A percentile compares a stretch with the other conserved stretches of the same genome.
These are phyloP conservation scores for Millerozyma miso DNA, from an alignment of 805 yeast species.

Conservation along the genomic window DNA sequence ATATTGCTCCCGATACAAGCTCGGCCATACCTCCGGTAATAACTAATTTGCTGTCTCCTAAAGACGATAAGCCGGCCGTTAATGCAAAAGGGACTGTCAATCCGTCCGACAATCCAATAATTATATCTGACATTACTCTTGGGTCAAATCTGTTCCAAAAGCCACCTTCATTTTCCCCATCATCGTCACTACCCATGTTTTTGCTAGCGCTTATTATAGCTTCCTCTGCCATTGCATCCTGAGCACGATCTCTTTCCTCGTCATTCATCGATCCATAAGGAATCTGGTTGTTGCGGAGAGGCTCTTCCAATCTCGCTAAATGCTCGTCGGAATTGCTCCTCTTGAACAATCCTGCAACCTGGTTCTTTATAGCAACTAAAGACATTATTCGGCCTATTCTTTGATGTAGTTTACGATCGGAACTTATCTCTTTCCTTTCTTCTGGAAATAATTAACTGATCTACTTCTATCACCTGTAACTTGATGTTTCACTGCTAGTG, in stretches of 20 bases:
- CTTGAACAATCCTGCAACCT: slow-evolving; percentile 22
- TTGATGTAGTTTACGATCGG: too few relatives aligned
- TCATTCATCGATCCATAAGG: slow-evolving; percentile 35
- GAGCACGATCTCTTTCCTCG: slow-evolving; percentile 28
- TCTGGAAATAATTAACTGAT: too few relatives aligned
- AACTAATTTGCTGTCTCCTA: slow-evolving; percentile 86
- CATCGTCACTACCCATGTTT: slow-evolving; percentile 17
- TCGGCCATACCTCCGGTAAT: slow-evolving; percentile 98
- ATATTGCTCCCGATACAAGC: slow-evolving; percentile 91
- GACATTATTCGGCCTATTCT: too few relatives aligned
- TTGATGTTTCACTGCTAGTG: background rate
- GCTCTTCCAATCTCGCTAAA: slow-evolving; percentile 25
- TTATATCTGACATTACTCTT: slow-evolving; percentile 87
- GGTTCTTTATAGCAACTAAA: slow-evolving; percentile 34
- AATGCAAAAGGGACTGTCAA: slow-evolving; percentile 98
- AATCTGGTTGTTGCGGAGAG: slow-evolving; percentile 27
- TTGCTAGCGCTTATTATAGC: slow-evolving; percentile 28
- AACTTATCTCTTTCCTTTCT: too few relatives aligned
- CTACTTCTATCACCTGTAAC: background rate
- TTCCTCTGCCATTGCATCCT: slow-evolving; percentile 33
- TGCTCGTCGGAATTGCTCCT: slow-evolving; percentile 25
- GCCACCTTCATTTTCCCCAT: slow-evolving; percentile 20
- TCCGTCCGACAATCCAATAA: slow-evolving; percentile 93
- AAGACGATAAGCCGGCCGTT: slow-evolving; percentile 89
- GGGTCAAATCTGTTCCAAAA: slow-evolving; percentile 68